Base-by-base conservation (phyloP, 2,329 filamentous ascomycete species). In the Corynespora cassiicola region DNA sequence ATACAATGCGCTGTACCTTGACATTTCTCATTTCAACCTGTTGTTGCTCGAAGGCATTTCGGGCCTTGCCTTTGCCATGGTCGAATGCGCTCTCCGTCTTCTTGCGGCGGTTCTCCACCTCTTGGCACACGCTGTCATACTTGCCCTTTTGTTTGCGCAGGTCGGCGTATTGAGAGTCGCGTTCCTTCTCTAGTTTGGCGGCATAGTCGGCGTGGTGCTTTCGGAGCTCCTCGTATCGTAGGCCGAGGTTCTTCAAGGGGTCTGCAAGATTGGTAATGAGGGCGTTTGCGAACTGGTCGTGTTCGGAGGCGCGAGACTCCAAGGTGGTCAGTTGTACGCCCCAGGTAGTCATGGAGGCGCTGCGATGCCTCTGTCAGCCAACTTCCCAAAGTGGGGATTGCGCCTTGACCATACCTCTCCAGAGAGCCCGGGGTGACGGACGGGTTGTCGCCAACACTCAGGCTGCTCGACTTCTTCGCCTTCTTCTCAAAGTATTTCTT, bases 401-500 rank as follows among this genome's bases (percentile, higher is more conserved):
- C 22, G 9, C 7, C 11, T 17, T 17, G 16, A 24, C 49, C 58
- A 39, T 71, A 86, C 85, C 84, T 95, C 70, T 99, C 94, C 36
- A 99, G 81, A 21, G 92, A 97, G 2, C 95, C 94, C 1, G 94
- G 94, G 2, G 94, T 97, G 78, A 97, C 87, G 42, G 84, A 82
- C 23, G 94, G 94, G 16, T 85, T 94, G 61, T 99, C 94, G 60
- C 94, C 94, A 36, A 97, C 94, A 65, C 91, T 96, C 56, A 99
- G 71, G 58, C 79, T 86, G 54, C 90, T 87, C 27, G 87, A 86
- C 74, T 94, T 96, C 71, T 86, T 90, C 30, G 88, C 84, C 77
- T 97, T 99, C 77, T 95, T 95, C 62, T 99, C 95, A 64, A 90
- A 94, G 75, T 96, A 97, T 69, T 94, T 96, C 76, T 94, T 95